Evolutionary conservation across 2,329 filamentous ascomycete genomes (phyloP), one percentile per base, ranked within the genome.

Genomic region (Claviceps fusiformis): DNA sequence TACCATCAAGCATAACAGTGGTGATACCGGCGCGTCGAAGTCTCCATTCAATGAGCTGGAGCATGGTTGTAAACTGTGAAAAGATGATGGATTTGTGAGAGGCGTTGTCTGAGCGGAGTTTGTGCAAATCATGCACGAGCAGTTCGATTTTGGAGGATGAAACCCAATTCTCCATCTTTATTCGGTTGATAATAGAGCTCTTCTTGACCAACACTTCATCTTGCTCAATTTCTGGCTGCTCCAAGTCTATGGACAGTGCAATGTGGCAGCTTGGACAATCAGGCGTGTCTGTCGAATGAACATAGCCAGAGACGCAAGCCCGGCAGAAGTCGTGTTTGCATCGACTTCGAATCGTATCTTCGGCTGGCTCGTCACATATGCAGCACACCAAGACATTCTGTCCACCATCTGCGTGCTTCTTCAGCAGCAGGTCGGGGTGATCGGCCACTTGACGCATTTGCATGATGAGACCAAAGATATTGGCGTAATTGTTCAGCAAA

Each of bases 391-490:
- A 75, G 13, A 95, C 78, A 60, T 97, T 96, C 69, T 95, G 89
- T 2, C 91, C 91, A 54, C 87, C 88, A 61, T 90, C 83, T 3
- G 79, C 80, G 59, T 92, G 82, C 72, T 93, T 96, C 73, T 92
- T 95, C 58, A 97, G 72, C 51, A 98, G 87, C 41, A 98, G 72
- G 71, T 98, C 93, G 0, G 93, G 93, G 66, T 98, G 93, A 61
- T 98, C 93, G 8, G 93, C 90, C 31, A 96, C 89, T 72, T 98
- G 93, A 55, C 93, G 86, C 92, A 98, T 97, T 70, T 95, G 91
- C 89, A 97, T 97, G 65, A 98, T 96, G 55, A 98, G 79, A 65
- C 91, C 92, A 64, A 98, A 98, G 60, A 98, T 97, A 68, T 98
- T 98, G 73, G 93, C 93, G 62, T 97, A 97, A 67, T 96, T 95